Evolutionary conservation across 371 early-diverging fungal genomes (phyloP), one percentile per base, ranked within the genome.

Genomic region (Mortierella sp.): DNA sequence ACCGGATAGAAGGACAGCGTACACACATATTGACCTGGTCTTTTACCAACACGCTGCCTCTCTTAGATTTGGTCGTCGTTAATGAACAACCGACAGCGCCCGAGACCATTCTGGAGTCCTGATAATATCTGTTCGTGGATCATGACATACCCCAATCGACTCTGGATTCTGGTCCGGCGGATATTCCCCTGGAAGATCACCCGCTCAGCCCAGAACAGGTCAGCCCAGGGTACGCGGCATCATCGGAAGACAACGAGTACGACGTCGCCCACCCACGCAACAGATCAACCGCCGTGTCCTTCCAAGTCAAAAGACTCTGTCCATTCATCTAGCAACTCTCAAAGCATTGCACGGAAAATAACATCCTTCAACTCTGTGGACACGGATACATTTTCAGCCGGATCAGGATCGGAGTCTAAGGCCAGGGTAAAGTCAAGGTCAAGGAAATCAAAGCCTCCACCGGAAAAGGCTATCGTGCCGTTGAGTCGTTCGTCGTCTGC

Each of bases 351-450:
- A 24, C 50, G 42, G 3, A 46, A 42, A 44, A 32, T 31, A 17
- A 49, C 30, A 6, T 37, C 50, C 41, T 56, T 60, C 15, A 62
- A 62, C 41, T 51, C 58, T 42, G 49, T 62, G 6, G 72, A 72
- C 57, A 60, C 66, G 32, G 66, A 72, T 49, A 49, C 61, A 34
- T 50, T 54, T 21, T 72, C 72, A 31, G 72, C 72, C 19, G 72
- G 72, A 43, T 72, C 72, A 15, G 72, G 72, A 62, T 72, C 72
- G 43, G 72, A 72, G 57, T 66, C 72, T n/a, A 65, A 57, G 27
- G 30, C 61, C 26, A 56, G 67, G 21, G 55, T 60, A 9, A 69
- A 62, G 27, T 21, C 51, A 51, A 70, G 52, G 44, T 26, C 70
- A 14, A 50, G 53, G 42, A 70, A 57, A 27, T 21, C 51, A 21